Evolutionary conservation across 225 moss, liverwort and hornwort genomes (phyloP).

Genomic region (Antitrichia curtipendula): DNA sequence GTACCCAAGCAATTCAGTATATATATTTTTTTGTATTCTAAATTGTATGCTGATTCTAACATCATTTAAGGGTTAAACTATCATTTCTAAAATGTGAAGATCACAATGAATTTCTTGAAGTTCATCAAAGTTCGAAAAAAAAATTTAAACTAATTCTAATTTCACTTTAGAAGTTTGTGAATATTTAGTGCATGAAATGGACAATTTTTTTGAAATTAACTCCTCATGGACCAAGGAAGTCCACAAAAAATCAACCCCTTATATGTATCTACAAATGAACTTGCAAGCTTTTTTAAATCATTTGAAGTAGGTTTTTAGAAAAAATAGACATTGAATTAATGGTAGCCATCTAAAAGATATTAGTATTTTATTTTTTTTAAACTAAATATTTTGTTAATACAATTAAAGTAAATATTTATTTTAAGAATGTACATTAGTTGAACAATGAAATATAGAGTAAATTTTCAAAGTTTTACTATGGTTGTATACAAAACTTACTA

Average conservation of each 20-base stretch:
- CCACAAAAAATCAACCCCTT: too few species aligned
- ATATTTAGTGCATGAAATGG: not conserved
- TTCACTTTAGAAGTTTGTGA: not conserved
- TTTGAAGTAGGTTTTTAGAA: not conserved
- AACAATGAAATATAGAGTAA: not conserved
- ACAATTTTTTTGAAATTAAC: not conserved
- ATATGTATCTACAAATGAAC: not conserved
- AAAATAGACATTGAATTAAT: not conserved
- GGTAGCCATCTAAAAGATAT: not conserved
- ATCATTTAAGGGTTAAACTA: not conserved
- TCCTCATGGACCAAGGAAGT: too few species aligned
- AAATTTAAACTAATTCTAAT: fast-evolving
- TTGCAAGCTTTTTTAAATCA: not conserved
- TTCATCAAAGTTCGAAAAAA: not conserved
- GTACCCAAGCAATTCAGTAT: too few species aligned
- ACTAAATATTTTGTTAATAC: not conserved
- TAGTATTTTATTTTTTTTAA: too few species aligned
- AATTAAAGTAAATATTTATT: not conserved
- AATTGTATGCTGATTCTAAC: too few species aligned
- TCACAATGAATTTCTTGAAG: not conserved
- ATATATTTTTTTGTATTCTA: too few species aligned
- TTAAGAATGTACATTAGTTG: not conserved
- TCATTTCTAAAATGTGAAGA: not conserved
- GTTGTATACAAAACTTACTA: too few species aligned
- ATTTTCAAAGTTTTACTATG: too few species aligned